Evolutionary conservation across 164 flowering plant species (phyloP).

Genomic region (Vitis amurensis): DNA sequence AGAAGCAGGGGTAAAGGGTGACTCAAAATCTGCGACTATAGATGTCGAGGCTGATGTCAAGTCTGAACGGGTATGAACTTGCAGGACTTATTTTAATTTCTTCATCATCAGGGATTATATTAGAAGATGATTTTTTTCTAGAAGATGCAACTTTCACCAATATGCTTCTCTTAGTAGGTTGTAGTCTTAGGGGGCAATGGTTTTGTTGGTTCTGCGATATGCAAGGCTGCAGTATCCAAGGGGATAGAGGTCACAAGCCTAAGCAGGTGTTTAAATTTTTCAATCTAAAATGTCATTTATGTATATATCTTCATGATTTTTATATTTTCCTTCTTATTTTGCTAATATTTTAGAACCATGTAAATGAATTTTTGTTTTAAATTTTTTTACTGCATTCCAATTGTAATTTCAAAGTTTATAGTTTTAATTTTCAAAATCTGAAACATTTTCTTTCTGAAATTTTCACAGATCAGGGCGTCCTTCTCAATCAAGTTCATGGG

Average conservation of each 20-base stretch:
- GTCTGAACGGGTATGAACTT: constrained; percentile 61
- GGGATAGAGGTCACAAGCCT: constrained; percentile 88
- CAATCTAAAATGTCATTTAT: neutral
- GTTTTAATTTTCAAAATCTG: constrained; percentile 1
- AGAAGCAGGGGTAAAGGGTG: constrained; percentile 44
- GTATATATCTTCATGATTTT: neutral
- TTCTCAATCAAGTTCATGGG: constrained; percentile 66
- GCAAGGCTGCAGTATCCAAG: constrained; percentile 91
- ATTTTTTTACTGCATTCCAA: neutral
- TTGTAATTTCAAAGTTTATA: neutral
- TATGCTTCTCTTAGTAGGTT: constrained; percentile 48
- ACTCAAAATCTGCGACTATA: constrained; percentile 47
- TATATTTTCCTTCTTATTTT: neutral
- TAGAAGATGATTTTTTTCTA: constrained; percentile 4
- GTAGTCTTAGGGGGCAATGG: constrained; percentile 96
- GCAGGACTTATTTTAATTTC: neutral
- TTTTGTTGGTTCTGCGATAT: constrained; percentile 96
- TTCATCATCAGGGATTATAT: constrained; percentile 2
- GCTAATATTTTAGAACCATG: neutral
- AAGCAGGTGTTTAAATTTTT: constrained; percentile 67
- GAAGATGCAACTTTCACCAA: constrained; percentile 6
- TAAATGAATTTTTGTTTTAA: neutral
- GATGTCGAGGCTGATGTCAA: constrained; percentile 85
- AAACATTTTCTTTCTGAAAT: constrained; percentile 5
- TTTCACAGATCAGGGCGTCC: constrained; percentile 88